These are phyloP conservation scores for Mycosphaerella sp. DNA, from an alignment of 2,329 filamentous ascomycete genomes.

Conservation along the genomic window DNA sequence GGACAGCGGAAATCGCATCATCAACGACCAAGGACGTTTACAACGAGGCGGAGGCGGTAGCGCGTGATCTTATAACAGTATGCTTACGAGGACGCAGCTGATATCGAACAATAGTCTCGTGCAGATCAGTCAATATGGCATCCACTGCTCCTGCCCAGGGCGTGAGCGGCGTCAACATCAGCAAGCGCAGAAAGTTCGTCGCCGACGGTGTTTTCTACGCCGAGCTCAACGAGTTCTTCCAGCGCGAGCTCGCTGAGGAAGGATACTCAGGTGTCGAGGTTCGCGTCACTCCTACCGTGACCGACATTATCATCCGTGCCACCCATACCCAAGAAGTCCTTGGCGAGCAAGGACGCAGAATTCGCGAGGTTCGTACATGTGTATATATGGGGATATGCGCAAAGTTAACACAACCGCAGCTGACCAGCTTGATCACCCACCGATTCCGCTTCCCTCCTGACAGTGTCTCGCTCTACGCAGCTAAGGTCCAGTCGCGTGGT, in stretches of 20 bases:
- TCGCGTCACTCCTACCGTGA: conserved; percentile 98
- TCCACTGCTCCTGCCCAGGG: conserved; percentile 23
- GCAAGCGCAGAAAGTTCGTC: conserved; percentile 73
- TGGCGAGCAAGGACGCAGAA: conserved; percentile 98
- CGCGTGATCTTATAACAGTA: not conserved
- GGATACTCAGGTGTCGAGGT: conserved; percentile 99
- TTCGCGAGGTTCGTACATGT: conserved; percentile 60
- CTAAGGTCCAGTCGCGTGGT: conserved; percentile 99
- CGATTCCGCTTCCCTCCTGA: conserved; percentile 99
- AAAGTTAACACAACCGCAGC: conserved; percentile 39
- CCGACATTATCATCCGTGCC: conserved; percentile 99
- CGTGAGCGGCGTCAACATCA: conserved; percentile 49
- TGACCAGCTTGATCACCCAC: conserved; percentile 99
- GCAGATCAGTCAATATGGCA: conserved; percentile 22
- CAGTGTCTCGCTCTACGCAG: conserved; percentile 98
- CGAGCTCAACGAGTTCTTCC: conserved; percentile 99
- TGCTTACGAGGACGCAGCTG: not conserved
- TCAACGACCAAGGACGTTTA: not conserved
- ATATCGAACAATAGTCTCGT: conserved; percentile 8
- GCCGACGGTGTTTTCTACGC: conserved; percentile 99
- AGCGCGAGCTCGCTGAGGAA: conserved; percentile 99
- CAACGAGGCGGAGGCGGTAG: not conserved
- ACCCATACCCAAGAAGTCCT: conserved; percentile 99
- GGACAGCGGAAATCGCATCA: too few species aligned
- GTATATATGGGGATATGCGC: not conserved